A percentile compares a stretch with the other conserved stretches of the same genome.
phyloP scores from a whole-genome alignment of 169 alveolate species.

The Blepharisma undulans region DNA sequence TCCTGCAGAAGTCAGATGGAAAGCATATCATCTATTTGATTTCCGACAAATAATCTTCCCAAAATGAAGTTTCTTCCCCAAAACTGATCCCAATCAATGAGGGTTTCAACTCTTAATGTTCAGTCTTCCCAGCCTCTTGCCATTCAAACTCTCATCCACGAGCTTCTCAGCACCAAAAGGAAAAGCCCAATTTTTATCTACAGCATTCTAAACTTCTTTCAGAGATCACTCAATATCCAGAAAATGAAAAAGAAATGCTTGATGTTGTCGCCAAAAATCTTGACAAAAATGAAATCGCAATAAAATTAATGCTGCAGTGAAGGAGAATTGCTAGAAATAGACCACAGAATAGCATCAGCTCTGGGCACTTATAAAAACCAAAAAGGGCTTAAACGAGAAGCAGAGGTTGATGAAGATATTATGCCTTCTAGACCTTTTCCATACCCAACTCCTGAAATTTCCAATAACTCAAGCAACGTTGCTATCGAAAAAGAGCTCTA shows the following conservation, averaged over 20 bases:
- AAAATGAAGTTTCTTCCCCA: background rate
- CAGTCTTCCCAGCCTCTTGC: background rate
- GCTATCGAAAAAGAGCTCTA: background rate
- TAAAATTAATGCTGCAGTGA: background rate
- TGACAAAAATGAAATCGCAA: background rate
- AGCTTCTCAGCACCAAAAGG: background rate
- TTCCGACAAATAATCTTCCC: background rate
- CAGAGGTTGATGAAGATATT: background rate
- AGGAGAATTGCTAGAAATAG: background rate
- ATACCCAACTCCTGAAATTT: background rate
- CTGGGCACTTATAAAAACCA: background rate
- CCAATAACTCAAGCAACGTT: background rate
- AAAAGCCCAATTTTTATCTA: background rate
- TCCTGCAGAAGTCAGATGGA: background rate
- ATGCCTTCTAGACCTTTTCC: background rate
- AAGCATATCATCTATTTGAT: background rate
- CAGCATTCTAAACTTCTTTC: background rate
- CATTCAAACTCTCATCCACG: background rate
- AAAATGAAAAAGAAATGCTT: background rate
- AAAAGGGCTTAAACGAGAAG: background rate
- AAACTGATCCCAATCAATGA: background rate
- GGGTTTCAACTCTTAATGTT: background rate
- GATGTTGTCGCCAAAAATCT: background rate
- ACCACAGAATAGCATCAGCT: background rate
- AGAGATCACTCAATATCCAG: background rate